phyloP scores from a whole-genome alignment of 2,329 filamentous ascomycete genomes.

The Cadophora luteo-olivacea region DNA sequence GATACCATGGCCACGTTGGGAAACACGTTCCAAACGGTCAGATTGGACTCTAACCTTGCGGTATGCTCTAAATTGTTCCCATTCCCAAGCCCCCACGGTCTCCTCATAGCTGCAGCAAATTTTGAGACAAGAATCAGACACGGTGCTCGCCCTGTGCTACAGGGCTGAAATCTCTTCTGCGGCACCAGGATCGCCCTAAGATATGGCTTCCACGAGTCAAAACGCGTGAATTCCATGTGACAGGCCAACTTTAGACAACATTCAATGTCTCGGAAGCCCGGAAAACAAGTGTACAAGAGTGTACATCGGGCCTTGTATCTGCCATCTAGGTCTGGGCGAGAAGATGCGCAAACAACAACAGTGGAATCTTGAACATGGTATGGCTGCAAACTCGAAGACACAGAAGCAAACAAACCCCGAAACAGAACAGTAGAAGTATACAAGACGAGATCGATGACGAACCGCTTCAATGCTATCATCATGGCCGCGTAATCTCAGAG shows the following conservation, averaged over 20 bases:
- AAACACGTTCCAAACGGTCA: neutral
- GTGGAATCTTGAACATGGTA: neutral
- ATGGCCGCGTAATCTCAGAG: neutral
- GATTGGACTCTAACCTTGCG: neutral
- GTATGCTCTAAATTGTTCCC: neutral
- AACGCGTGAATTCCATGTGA: neutral
- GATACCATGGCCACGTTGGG: neutral
- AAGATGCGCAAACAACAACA: neutral
- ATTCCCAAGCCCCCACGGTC: neutral
- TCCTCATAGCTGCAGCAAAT: neutral
- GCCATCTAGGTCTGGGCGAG: neutral
- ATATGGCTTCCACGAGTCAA: conserved; percentile 1
- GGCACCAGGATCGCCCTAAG: neutral
- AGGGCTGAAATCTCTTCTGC: neutral
- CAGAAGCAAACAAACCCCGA: neutral
- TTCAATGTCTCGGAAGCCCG: neutral
- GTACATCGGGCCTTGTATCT: neutral
- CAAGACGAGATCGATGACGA: neutral
- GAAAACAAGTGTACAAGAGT: neutral
- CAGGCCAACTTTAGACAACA: neutral
- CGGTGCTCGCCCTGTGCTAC: neutral
- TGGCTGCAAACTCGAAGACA: neutral
- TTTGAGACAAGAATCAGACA: neutral
- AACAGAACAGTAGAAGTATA: neutral
- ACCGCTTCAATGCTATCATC: neutral